Evolutionary conservation across 2,329 filamentous ascomycete genomes (phyloP), one percentile per base, ranked within the genome.

Genomic region (Fusarium pseudonygamai): DNA sequence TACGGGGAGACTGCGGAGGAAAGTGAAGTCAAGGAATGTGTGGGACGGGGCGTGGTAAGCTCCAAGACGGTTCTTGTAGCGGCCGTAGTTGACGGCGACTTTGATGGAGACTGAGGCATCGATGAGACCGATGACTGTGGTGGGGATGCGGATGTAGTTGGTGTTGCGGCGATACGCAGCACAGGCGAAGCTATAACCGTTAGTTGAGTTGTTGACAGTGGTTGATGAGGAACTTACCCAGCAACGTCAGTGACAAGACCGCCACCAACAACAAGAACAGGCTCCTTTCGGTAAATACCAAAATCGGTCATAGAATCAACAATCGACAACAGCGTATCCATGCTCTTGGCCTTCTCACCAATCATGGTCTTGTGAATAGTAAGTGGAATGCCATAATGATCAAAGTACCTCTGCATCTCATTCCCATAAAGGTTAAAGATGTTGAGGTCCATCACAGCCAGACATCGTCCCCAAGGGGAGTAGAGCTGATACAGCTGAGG

Each of bases 101-200:
- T 93, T 93, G 85, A 93, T 93, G 40, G 89, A 92, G 57, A 93
- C 92, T 24, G 90, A 92, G 7, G 92, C 92, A 78, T 94, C 92
- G 68, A 93, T 93, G 53, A 94, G 85, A 15, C 92, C 92, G 77
- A 94, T 93, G 71, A 93, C 90, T 2, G 92, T 93, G 1, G 92
- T 93, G 4, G 92, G 92, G 14, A 93, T 87, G 53, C 92, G 90
- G 78, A 93, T 93, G 83, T 88, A 93, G 82, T 93, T 93, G 47
- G 92, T 93, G 82, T 89, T 93, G 75, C 92, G 86, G 69, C 91
- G 88, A 82, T 93, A 93, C 13, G 90, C 86, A 32, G 92, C 91
- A 79, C 92, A 93, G 10, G 92, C 91, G 75, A 92, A 93, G 43
- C 90, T 91, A 60, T n/a, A 10, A 10, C 13, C 4, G 42, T 61